Evolutionary conservation across 331 rosid genomes (phyloP).

Genomic region (Erythrophleum ivorense): DNA sequence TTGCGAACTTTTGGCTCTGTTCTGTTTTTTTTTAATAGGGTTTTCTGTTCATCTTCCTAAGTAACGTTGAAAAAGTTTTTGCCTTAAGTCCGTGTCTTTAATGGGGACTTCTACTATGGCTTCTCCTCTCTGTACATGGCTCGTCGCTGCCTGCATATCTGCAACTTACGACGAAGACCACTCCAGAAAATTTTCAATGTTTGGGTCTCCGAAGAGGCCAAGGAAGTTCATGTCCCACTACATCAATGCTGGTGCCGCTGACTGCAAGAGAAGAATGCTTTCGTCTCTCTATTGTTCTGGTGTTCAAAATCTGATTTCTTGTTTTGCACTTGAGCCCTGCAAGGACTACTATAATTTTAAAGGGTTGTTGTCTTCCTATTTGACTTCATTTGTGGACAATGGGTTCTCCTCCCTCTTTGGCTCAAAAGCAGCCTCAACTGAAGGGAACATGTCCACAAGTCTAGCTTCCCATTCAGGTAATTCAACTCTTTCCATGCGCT

Average conservation of each 20-base stretch:
- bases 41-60: not conserved
- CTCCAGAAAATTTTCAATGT: conserved; percentile 34
- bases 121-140: conserved; percentile 80
- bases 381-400: conserved; percentile 41
- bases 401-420: conserved; percentile 55
- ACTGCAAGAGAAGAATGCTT: conserved; percentile 27
- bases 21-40: no score
- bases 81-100: conserved; percentile 34
- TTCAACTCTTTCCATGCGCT: not conserved
- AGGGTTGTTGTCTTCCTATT: conserved; percentile 46
- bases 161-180: conserved; percentile 54
- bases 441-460: conserved; percentile 46
- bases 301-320: conserved; percentile 62
- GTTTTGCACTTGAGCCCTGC: conserved; percentile 61
- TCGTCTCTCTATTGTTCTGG: conserved; percentile 62
- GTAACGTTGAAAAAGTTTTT: not conserved
- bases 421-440: conserved; percentile 44
- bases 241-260: conserved; percentile 24
- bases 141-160: conserved; percentile 81
- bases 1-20: not conserved
- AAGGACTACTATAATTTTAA: conserved; percentile 50
- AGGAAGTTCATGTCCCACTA: conserved; percentile 47
- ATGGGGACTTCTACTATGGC: conserved; percentile 62
- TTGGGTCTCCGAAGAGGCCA: conserved; percentile 45
- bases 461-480: conserved; percentile 54